These are phyloP conservation scores for Diaporthe vexans DNA, from an alignment of 2,329 filamentous ascomycete species.

Conservation along the genomic window DNA sequence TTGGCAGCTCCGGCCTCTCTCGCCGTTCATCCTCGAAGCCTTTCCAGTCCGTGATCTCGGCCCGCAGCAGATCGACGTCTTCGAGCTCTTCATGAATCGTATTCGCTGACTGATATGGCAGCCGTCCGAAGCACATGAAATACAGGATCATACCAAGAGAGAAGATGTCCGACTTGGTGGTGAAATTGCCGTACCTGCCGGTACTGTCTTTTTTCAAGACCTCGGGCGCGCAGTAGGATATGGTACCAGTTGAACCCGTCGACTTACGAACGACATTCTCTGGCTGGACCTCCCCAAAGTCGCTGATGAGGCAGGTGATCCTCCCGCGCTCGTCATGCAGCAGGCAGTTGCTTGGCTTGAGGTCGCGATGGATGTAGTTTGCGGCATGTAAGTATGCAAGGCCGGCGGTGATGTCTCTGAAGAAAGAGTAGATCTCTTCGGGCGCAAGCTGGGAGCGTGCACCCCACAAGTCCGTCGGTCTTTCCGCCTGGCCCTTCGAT, in stretches of 20 bases:
- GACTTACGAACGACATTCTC: constrained; percentile 87
- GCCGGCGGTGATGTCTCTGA: constrained; percentile 94
- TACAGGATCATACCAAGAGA: constrained; percentile 98
- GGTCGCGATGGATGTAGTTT: constrained; percentile 94
- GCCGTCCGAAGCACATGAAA: constrained; percentile 93
- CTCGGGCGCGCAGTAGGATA: constrained; percentile 97
- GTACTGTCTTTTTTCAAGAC: constrained; percentile 79
- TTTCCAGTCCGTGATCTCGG: constrained; percentile 88
- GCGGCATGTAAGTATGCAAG: constrained; percentile 90
- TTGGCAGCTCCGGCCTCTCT: constrained; percentile 84
- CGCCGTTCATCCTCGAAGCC: constrained; percentile 86
- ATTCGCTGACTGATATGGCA: constrained; percentile 90
- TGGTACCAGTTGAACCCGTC: constrained; percentile 93
- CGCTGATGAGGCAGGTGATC: constrained; percentile 89
- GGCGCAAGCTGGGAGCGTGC: constrained; percentile 70
- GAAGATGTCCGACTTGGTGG: constrained; percentile 98
- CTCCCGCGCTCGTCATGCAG: constrained; percentile 79
- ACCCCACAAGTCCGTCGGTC: constrained; percentile 62
- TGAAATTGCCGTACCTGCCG: constrained; percentile 91
- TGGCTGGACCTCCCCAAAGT: constrained; percentile 96
- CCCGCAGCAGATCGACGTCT: constrained; percentile 86
- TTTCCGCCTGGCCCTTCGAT: constrained; percentile 82
- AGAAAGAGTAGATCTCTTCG: constrained; percentile 96
- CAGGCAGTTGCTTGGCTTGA: constrained; percentile 96
- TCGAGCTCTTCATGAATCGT: constrained; percentile 91